A percentile compares a stretch with the other conserved stretches of the same genome.
Evolutionary conservation across 225 moss, liverwort and hornwort species (phyloP).

Genomic region (Thuidium tamariscinum): DNA sequence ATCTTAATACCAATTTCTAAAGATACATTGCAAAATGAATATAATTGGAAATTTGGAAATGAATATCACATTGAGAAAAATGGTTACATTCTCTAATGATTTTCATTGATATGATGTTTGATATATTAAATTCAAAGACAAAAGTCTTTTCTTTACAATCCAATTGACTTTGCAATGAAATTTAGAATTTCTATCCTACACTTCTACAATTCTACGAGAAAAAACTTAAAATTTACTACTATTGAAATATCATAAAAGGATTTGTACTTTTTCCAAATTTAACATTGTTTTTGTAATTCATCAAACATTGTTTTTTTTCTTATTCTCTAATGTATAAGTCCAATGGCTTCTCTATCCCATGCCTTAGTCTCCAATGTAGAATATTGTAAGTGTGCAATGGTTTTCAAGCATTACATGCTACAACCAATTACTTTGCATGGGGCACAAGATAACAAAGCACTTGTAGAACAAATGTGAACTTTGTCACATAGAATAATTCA

Average conservation of each 20-base stretch:
- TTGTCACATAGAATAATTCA: slow-evolving; percentile 7
- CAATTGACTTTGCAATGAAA: not conserved
- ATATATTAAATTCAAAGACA: not conserved
- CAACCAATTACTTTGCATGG: slow-evolving; percentile 9
- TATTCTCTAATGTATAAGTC: not conserved
- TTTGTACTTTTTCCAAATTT: not conserved
- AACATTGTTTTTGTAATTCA: not conserved
- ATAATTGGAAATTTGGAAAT: not conserved
- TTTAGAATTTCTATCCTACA: not conserved
- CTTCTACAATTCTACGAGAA: not conserved
- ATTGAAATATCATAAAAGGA: not conserved
- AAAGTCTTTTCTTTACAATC: not conserved
- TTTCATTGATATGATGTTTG: not conserved
- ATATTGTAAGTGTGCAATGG: not conserved
- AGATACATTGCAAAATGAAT: not conserved
- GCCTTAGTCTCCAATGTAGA: not conserved
- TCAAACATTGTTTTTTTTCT: not conserved
- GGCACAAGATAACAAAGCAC: not conserved
- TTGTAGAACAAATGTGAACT: not conserved
- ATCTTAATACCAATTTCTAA: not conserved
- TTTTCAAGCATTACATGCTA: not conserved
- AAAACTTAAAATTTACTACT: not conserved
- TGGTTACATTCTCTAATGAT: not conserved
- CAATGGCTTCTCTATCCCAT: not conserved
- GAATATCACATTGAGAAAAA: not conserved